These are phyloP conservation scores for Trebouxia sp. DNA, from an alignment of 139 green algal genomes.

Conservation along the genomic window DNA sequence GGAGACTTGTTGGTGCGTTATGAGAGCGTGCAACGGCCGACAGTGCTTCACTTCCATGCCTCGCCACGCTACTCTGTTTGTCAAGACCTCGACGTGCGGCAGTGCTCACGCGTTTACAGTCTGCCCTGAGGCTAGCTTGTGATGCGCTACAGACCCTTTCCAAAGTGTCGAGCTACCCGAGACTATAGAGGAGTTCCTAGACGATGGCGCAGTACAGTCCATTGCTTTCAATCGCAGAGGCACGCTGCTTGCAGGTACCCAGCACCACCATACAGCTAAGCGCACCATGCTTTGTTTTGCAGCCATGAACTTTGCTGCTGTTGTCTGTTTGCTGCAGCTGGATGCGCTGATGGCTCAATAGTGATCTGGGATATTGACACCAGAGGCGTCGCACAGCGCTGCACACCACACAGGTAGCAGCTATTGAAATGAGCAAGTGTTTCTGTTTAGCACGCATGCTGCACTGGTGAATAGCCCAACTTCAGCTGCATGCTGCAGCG, in stretches of 20 bases:
- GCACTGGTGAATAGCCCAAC: neutral
- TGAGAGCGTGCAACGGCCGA: no score
- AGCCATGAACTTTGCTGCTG: neutral
- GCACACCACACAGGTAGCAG: slow-evolving; percentile 50
- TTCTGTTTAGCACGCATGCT: no score
- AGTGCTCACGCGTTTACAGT: no score
- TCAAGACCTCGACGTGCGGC: no score
- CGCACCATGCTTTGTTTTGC: no score
- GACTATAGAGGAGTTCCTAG: slow-evolving; percentile 73
- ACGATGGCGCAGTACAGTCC: slow-evolving; percentile 46
- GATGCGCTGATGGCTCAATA: slow-evolving; percentile 71
- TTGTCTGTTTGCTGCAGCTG: slow-evolving; percentile 52
- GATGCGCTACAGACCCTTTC: slow-evolving; percentile 62
- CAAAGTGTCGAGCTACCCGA: slow-evolving; percentile 63
- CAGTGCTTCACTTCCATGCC: no score
- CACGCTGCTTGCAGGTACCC: slow-evolving; percentile 78
- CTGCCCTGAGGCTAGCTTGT: no score
- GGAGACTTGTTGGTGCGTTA: slow-evolving; percentile 48
- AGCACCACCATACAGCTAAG: no score
- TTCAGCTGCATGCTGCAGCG: neutral
- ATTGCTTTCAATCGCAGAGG: slow-evolving; percentile 78
- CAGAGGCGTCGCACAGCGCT: slow-evolving; percentile 56
- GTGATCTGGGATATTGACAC: slow-evolving; percentile 90
- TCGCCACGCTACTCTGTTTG: no score
- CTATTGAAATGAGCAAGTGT: no score